phyloP scores from a whole-genome alignment of 139 green algal species.

The Micractinium conductrix region DNA sequence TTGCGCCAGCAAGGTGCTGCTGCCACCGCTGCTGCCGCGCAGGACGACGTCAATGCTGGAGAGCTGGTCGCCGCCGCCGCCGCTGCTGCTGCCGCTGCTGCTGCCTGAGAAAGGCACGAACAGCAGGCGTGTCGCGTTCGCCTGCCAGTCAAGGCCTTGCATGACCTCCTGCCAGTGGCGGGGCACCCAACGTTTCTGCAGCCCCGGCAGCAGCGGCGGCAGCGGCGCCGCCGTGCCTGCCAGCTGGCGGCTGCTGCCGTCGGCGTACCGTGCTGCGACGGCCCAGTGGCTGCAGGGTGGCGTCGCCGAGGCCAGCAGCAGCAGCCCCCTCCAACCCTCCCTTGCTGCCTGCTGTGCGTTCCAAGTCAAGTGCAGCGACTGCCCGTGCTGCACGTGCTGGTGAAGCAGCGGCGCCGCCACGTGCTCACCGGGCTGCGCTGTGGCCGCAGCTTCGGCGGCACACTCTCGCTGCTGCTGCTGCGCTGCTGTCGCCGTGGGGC shows the following conservation, averaged over 20 bases:
- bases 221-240: not conserved
- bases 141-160: constrained; percentile 30
- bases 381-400: not conserved
- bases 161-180: constrained; percentile 23
- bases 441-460: not conserved
- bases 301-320: constrained; percentile 7
- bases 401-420: not conserved
- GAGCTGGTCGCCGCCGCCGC: not conserved
- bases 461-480: not conserved
- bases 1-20: constrained; percentile 11
- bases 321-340: not conserved
- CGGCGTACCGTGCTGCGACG: not conserved
- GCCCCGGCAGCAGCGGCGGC: constrained; percentile 16
- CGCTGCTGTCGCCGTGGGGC: not conserved
- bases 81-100: too few species aligned
- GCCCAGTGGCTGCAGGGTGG: constrained; percentile 3
- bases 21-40: not conserved
- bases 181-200: constrained; percentile 19
- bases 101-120: constrained; percentile 2
- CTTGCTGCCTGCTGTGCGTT: not conserved
- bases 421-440: not conserved
- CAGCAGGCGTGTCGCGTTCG: constrained; percentile 23
- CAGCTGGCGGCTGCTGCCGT: not conserved
- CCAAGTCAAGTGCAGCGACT: not conserved
- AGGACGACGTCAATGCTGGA: not conserved